Conservation (phyloP, 1,139 yeast genomes). For the Eremothecium cymbalariae region DNA sequence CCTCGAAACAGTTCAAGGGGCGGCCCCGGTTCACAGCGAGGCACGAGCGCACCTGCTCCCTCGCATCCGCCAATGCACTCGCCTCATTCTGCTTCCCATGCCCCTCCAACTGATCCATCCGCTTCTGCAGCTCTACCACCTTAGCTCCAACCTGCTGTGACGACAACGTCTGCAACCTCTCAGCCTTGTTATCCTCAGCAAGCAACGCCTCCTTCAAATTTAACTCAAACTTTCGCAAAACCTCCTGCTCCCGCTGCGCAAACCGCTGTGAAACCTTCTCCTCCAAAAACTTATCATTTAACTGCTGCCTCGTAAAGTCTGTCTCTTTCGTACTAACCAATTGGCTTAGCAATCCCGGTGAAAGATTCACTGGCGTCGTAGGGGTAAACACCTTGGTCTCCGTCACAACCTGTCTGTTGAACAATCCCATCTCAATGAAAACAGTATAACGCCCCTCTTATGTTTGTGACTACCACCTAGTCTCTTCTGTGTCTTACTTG, state of each 20-base stretch:
- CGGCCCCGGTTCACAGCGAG: conserved; percentile 59
- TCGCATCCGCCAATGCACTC: conserved; percentile 37
- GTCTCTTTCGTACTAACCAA: conserved; percentile 70
- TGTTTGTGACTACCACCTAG: no score
- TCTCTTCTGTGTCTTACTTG: no score
- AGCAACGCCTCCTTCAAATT: conserved; percentile 41
- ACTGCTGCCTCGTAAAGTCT: conserved; percentile 74
- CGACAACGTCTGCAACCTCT: conserved; percentile 24
- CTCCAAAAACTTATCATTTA: conserved; percentile 69
- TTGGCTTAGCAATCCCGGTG: conserved; percentile 58
- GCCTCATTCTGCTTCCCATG: conserved; percentile 31
- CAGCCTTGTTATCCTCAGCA: conserved; percentile 32
- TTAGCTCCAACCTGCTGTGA: conserved; percentile 35
- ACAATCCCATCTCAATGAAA: conserved; percentile 1
- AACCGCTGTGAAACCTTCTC: conserved; percentile 65
- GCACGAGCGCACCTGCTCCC: conserved; percentile 56
- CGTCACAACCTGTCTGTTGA: conserved; percentile 23
- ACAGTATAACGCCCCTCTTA: background rate
- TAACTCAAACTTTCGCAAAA: conserved; percentile 48
- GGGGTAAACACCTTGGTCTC: conserved; percentile 64
- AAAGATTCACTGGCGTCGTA: conserved; percentile 65
- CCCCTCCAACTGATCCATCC: conserved; percentile 35
- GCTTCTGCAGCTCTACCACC: conserved; percentile 41
- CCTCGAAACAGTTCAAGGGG: conserved; percentile 84
- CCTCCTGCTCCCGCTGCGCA: conserved; percentile 50